Evolutionary conservation across 2,329 filamentous ascomycete genomes (phyloP).

Genomic region (Trichocomaceae sp.): DNA sequence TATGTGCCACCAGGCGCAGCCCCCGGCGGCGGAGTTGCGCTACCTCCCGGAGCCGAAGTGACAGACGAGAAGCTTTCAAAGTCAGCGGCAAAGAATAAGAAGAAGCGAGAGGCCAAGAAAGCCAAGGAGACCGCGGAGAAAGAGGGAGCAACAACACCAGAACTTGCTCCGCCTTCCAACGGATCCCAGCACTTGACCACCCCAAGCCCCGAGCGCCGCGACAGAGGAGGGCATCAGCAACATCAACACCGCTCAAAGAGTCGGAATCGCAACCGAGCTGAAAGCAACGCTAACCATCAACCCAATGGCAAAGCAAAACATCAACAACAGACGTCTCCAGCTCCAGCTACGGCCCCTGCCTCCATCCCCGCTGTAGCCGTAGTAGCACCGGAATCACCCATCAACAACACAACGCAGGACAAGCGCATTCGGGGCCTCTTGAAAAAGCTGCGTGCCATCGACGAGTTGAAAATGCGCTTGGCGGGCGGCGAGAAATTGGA

Average conservation of each 20-base stretch:
- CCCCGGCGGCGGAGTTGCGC: slow-evolving; percentile 58
- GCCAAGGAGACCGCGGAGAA: slow-evolving; percentile 69
- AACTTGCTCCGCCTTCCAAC: slow-evolving; percentile 51
- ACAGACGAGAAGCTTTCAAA: slow-evolving; percentile 71
- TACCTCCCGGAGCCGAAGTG: slow-evolving; percentile 57
- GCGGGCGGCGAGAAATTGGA: slow-evolving; percentile 94
- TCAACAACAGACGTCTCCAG: slow-evolving; percentile 25
- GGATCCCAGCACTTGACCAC: slow-evolving; percentile 35
- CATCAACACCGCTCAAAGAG: slow-evolving; percentile 10
- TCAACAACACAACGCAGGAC: slow-evolving; percentile 62
- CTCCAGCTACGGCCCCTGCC: slow-evolving; percentile 9
- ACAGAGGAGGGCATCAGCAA: neutral
- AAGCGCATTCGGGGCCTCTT: slow-evolving; percentile 91
- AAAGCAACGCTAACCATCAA: slow-evolving; percentile 14
- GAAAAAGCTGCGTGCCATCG: slow-evolving; percentile 97
- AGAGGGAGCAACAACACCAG: slow-evolving; percentile 35
- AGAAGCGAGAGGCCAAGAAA: slow-evolving; percentile 94
- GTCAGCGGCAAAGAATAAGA: slow-evolving; percentile 91
- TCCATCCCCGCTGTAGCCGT: slow-evolving; percentile 19
- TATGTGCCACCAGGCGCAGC: slow-evolving; percentile 62
- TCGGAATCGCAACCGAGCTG: slow-evolving; percentile 15
- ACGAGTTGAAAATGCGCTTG: slow-evolving; percentile 94
- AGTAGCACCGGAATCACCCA: slow-evolving; percentile 30
- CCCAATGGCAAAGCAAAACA: slow-evolving; percentile 18
- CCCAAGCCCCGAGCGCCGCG: slow-evolving; percentile 24